Evolutionary conservation across 305 asterid genomes (phyloP).

Genomic region (Fraxinus albicans): DNA sequence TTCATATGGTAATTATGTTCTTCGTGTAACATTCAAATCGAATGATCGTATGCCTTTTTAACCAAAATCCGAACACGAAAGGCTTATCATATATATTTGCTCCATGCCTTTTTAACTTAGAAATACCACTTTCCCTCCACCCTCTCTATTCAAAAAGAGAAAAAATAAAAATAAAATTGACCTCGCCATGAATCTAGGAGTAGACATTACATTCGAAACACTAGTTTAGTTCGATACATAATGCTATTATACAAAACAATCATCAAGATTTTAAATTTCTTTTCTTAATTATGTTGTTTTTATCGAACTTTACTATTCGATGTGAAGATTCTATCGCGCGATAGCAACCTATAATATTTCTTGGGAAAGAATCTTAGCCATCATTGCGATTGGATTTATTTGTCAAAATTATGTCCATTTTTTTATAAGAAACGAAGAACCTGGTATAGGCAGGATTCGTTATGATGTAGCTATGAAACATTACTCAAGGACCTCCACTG

Average conservation of each 20-base stretch:
- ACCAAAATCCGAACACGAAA: neutral
- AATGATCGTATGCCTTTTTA: too few relatives aligned
- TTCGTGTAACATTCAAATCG: too few relatives aligned
- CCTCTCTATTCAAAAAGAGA: neutral
- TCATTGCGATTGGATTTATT: conserved; percentile 18
- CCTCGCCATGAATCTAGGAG: too few relatives aligned
- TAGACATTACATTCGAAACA: neutral
- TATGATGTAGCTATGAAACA: neutral
- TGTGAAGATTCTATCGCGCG: too few relatives aligned
- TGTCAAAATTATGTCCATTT: neutral
- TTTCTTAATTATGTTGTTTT: too few relatives aligned
- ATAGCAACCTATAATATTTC: too few relatives aligned
- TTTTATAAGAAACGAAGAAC: too few relatives aligned
- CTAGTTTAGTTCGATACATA: neutral
- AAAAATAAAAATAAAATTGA: neutral
- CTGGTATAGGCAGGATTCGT: conserved; percentile 3
- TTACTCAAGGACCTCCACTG: neutral
- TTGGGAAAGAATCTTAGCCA: conserved; percentile 23
- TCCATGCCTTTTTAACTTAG: neutral
- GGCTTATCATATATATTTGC: neutral
- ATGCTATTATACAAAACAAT: too few relatives aligned
- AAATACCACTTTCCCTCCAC: conserved; percentile 2
- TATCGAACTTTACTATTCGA: too few relatives aligned
- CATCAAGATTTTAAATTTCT: neutral
- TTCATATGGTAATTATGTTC: too few relatives aligned